Evolutionary conservation across 2,329 filamentous ascomycete species (phyloP).

Genomic region (Zymoseptoria ardabiliae): DNA sequence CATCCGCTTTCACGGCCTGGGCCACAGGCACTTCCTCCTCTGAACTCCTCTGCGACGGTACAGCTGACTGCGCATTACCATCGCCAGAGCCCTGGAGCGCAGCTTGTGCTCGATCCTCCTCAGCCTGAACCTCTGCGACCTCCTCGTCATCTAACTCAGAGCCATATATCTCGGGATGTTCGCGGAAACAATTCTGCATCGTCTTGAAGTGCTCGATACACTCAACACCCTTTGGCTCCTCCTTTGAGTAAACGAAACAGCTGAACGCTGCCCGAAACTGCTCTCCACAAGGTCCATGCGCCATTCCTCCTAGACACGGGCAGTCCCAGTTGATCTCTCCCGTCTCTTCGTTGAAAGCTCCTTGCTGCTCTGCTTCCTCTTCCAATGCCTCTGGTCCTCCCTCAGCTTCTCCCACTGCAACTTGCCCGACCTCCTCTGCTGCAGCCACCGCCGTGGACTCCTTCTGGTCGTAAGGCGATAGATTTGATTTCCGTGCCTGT

Average conservation of each 20-base stretch:
- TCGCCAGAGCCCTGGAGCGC: background rate
- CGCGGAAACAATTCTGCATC: constrained; percentile 96
- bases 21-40: constrained; percentile 37
- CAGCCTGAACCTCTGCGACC: constrained; percentile 33
- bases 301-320: constrained; percentile 95
- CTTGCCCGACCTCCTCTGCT: constrained; percentile 16
- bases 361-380: constrained; percentile 76
- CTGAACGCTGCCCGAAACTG: constrained; percentile 94
- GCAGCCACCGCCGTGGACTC: constrained; percentile 5
- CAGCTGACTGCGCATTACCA: background rate
- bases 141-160: constrained; percentile 76
- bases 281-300: constrained; percentile 87
- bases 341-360: constrained; percentile 95
- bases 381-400: constrained; percentile 56
- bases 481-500: constrained; percentile 16
- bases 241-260: constrained; percentile 92
- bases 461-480: constrained; percentile 5
- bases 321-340: constrained; percentile 99
- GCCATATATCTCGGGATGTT: constrained; percentile 88
- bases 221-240: constrained; percentile 69
- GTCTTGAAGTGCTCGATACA: constrained; percentile 48
- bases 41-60: constrained; percentile 32
- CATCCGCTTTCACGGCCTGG: background rate
- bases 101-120: constrained; percentile 13
- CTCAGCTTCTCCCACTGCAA: constrained; percentile 35